Percentiles rank a stretch among this genome's conserved stretches.
These are phyloP conservation scores for Meyerozyma carpophila DNA, from an alignment of 1,139 yeast genomes.

Conservation along the genomic window DNA sequence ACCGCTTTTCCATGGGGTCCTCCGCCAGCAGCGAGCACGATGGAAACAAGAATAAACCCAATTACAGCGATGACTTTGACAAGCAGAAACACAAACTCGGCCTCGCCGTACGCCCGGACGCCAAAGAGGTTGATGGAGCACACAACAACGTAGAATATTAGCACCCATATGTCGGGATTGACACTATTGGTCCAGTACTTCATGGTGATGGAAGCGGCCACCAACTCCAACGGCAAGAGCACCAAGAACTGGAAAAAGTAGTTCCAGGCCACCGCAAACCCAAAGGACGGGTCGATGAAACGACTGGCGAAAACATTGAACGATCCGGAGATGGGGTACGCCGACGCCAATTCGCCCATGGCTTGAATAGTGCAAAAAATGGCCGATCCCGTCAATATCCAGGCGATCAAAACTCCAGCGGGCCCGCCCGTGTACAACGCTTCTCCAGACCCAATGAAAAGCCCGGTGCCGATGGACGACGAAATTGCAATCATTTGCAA, in stretches of 20 bases:
- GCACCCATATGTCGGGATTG: conserved; percentile 30
- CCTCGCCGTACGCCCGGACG: conserved; percentile 30
- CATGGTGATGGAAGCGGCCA: conserved; percentile 28
- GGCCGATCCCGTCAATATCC: conserved; percentile 25
- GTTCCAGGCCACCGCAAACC: conserved; percentile 34
- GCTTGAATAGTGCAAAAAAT: conserved; percentile 30
- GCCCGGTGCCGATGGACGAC: conserved; percentile 19
- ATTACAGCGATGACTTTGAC: conserved; percentile 28
- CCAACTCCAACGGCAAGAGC: conserved; percentile 27
- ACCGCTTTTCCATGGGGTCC: conserved; percentile 21
- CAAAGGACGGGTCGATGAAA: conserved; percentile 29
- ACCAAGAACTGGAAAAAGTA: conserved; percentile 25
- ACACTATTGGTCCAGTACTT: conserved; percentile 23
- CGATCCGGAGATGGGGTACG: conserved; percentile 30
- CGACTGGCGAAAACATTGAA: conserved; percentile 28
- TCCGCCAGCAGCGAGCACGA: conserved; percentile 29
- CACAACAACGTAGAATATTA: conserved; percentile 23
- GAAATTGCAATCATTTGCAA: conserved; percentile 26
- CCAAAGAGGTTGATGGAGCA: conserved; percentile 29
- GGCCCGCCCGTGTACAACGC: conserved; percentile 64
- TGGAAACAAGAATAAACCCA: conserved; percentile 26
- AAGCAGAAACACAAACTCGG: conserved; percentile 27
- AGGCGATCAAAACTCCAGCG: conserved; percentile 62
- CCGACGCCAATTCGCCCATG: conserved; percentile 29
- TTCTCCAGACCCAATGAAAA: conserved; percentile 20